Evolutionary conservation across 148 eudicot genomes (phyloP).

Genomic region (Diospyros lotus): DNA sequence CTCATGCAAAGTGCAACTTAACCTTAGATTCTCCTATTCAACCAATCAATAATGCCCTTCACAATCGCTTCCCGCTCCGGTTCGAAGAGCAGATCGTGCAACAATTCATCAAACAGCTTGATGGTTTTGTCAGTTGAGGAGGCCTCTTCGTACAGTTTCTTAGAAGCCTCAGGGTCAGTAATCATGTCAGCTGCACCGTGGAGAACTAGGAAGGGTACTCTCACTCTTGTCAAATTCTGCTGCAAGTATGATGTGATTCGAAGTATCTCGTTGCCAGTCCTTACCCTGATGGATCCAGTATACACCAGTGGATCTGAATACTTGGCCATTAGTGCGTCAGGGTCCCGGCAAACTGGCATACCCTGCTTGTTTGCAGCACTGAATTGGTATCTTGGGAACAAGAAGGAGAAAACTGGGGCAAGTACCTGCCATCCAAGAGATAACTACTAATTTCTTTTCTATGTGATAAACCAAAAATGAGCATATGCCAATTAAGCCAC

Average conservation of each 20-base stretch:
- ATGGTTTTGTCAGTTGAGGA: slow-evolving; percentile 61
- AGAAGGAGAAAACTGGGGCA: slow-evolving; percentile 69
- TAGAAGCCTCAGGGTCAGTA: slow-evolving; percentile 76
- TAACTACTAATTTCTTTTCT: not conserved
- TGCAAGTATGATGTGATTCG: slow-evolving; percentile 57
- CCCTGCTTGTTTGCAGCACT: slow-evolving; percentile 76
- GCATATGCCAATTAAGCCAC: not conserved
- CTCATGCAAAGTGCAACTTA: not conserved
- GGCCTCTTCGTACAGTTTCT: slow-evolving; percentile 58
- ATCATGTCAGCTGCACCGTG: slow-evolving; percentile 74
- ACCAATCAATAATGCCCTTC: slow-evolving; percentile 54
- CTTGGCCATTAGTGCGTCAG: slow-evolving; percentile 60
- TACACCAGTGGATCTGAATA: slow-evolving; percentile 86
- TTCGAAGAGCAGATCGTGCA: slow-evolving; percentile 84
- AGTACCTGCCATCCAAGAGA: slow-evolving; percentile 38
- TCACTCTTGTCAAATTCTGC: slow-evolving; percentile 40
- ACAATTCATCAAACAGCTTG: slow-evolving; percentile 48
- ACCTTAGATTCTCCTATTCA: slow-evolving; percentile 33
- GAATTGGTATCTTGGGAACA: slow-evolving; percentile 65
- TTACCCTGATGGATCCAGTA: slow-evolving; percentile 74
- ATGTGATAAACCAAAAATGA: not conserved
- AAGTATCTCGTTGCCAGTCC: slow-evolving; percentile 81
- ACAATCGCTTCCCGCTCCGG: slow-evolving; percentile 51
- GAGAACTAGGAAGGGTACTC: slow-evolving; percentile 65
- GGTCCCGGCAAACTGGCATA: slow-evolving; percentile 57